Evolutionary conservation across 257 asterid species (phyloP), one percentile per base, ranked within the genome.

Genomic region (Petunia secreta): DNA sequence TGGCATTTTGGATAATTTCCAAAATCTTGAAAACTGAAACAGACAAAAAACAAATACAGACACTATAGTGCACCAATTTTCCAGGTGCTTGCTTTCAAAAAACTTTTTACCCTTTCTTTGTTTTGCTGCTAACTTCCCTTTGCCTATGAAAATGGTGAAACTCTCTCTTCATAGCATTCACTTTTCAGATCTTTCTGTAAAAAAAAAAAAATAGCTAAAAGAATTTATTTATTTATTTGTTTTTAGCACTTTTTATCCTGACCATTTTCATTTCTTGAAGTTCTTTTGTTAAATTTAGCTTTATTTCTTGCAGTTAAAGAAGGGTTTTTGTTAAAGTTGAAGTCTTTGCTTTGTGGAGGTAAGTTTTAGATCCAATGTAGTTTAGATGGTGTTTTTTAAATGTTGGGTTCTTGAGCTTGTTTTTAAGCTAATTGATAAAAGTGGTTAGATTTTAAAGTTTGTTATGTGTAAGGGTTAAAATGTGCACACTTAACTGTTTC

Each of bases 311-410:
- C 15, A 78, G 48, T 60, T 38, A 16, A 13, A 62, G 69, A 75
- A 4, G 40, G 34, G 16, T 38, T 38, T 52, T 62, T 43, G 41
- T 50, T 50, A 41, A 78, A 75, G 83, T 53, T 75, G 43, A 44
- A 38, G 16, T 67, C 64, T 59, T 78, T 16, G 36, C 13, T 1
- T 60, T 54, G 40, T 69, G 41, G 75, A 41, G 83, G 88, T 85
- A 69, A 34, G 75, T 80, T 77, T 13, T 58, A 44, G 73, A 84
- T 81, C 80, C 52, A 77, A 71, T 68, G 78, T 8, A 1, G 60
- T 3, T 52, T 16, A n/a, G 11, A 34, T 67, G 4, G 38, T 76
- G 36, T 8, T 39, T 25, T 14, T 9, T 14, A 34, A 13, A 25
- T 11, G 44, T 55, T 66, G 44, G 3, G 34, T 80, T 75, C 63